Percentiles rank a stretch among this genome's conserved stretches.
Evolutionary conservation across 331 rosid genomes (phyloP).

Genomic region (Quercus phellos): DNA sequence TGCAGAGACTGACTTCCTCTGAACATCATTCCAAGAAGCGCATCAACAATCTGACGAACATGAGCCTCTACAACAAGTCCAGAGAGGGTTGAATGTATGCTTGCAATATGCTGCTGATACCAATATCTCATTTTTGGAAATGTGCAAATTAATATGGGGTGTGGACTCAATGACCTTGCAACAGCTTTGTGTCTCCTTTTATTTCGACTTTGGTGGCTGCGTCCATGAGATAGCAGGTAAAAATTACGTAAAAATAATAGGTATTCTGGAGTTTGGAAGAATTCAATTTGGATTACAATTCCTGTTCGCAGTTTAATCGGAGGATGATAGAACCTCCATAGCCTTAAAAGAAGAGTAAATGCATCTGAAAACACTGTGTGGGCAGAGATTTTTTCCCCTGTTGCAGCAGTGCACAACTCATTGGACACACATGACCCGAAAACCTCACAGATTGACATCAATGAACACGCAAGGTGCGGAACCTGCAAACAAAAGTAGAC

Average conservation of each 20-base stretch:
- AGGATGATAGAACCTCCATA: conserved; percentile 89
- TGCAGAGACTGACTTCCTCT: conserved; percentile 58
- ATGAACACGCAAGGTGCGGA: conserved; percentile 92
- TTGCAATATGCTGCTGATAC: conserved; percentile 72
- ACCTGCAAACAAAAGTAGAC: conserved; percentile 44
- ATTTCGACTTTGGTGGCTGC: conserved; percentile 48
- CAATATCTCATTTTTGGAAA: conserved; percentile 87
- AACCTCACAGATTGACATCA: conserved; percentile 98
- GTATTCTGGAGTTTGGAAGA: conserved; percentile 85
- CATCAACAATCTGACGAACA: conserved; percentile 90
- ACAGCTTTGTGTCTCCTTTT: conserved; percentile 71
- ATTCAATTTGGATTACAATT: conserved; percentile 70
- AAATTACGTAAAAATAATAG: conserved; percentile 73
- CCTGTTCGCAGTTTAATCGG: conserved; percentile 87
- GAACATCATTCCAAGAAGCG: conserved; percentile 90
- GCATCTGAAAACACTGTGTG: conserved; percentile 94
- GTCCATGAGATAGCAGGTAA: conserved; percentile 59
- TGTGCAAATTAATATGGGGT: conserved; percentile 78
- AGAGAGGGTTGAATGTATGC: conserved; percentile 93
- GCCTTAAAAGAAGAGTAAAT: conserved; percentile 78
- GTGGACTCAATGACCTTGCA: conserved; percentile 69
- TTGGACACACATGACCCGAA: conserved; percentile 89
- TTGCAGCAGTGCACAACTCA: conserved; percentile 52
- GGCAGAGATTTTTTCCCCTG: conserved; percentile 75
- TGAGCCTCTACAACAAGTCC: conserved; percentile 90